A percentile compares a stretch with the other conserved stretches of the same genome.
phyloP scores from a whole-genome alignment of 495 filamentous ascomycete species.

The Diplogelasinospora grovesii region DNA sequence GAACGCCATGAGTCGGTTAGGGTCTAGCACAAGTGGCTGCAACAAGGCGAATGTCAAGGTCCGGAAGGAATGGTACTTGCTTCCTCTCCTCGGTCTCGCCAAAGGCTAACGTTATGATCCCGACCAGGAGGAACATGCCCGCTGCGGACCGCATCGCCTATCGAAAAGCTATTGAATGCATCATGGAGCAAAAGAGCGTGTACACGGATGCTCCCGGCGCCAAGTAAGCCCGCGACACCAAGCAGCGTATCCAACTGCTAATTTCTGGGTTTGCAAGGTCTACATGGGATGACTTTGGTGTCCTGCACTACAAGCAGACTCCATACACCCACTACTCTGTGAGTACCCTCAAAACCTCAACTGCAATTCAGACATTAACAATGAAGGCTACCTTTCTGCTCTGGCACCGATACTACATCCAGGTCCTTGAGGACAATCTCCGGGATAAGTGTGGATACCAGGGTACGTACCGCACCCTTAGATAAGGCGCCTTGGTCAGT shows the following conservation, averaged over 20 bases:
- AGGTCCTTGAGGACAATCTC: constrained; percentile 34
- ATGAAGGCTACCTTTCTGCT: constrained; percentile 38
- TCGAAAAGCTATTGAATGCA: constrained; percentile 30
- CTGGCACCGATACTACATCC: constrained; percentile 38
- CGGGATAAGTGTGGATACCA: constrained; percentile 30
- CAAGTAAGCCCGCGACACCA: too few relatives aligned
- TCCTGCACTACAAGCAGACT: constrained; percentile 21
- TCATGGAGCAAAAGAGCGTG: constrained; percentile 29
- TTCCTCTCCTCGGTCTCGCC: background rate
- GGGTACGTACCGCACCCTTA: constrained; percentile 24
- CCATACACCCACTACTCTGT: constrained; percentile 20
- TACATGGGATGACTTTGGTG: constrained; percentile 25
- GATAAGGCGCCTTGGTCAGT: background rate
- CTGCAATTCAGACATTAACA: too few relatives aligned
- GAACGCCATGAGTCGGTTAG: constrained; percentile 27
- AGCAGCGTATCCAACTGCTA: too few relatives aligned
- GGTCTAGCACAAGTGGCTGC: constrained; percentile 27
- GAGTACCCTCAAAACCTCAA: too few relatives aligned
- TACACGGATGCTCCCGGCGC: constrained; percentile 27
- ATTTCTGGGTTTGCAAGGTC: too few relatives aligned
- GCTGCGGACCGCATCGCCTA: constrained; percentile 30
- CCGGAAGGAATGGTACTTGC: constrained; percentile 39
- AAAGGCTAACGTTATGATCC: constrained; percentile 1
- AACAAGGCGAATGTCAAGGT: constrained; percentile 36
- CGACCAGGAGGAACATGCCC: constrained; percentile 34